Evolutionary conservation across 345 rosid genomes (phyloP).

Genomic region (Nephelium lappaceum): DNA sequence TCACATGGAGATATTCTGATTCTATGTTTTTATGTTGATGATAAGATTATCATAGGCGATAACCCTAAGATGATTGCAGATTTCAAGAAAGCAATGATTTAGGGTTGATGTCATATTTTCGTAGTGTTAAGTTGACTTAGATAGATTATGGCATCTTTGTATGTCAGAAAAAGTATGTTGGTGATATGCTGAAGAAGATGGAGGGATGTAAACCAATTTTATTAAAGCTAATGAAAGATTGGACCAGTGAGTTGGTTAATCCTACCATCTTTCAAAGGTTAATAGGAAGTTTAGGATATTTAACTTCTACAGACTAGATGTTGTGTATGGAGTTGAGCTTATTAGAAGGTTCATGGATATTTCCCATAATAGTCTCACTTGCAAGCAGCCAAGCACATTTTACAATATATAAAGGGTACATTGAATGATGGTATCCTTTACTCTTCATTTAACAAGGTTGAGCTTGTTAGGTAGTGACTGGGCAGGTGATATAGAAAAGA

Average conservation of each 20-base stretch:
- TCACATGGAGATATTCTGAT: too few relatives aligned
- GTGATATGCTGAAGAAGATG: conserved; percentile 10
- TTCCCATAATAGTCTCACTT: neutral
- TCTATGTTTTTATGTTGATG: conserved; percentile 16
- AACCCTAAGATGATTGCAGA: neutral
- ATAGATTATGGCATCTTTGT: neutral
- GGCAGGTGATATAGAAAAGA: neutral
- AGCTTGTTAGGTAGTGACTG: neutral
- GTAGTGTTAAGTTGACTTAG: neutral
- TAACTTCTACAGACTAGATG: neutral
- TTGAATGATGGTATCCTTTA: neutral
- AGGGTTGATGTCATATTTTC: conserved; percentile 11
- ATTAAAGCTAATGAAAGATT: neutral
- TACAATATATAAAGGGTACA: neutral
- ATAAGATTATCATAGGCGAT: neutral
- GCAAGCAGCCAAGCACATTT: neutral
- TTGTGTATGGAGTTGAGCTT: conserved; percentile 8
- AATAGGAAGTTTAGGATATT: neutral
- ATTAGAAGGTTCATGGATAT: conserved; percentile 14
- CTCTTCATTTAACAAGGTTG: neutral
- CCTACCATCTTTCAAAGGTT: neutral
- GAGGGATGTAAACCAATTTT: neutral
- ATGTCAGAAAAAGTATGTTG: neutral
- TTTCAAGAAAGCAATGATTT: neutral
- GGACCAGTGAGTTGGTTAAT: neutral